Evolutionary conservation across 305 asterid genomes (phyloP).

Genomic region (Plantago coronopus): DNA sequence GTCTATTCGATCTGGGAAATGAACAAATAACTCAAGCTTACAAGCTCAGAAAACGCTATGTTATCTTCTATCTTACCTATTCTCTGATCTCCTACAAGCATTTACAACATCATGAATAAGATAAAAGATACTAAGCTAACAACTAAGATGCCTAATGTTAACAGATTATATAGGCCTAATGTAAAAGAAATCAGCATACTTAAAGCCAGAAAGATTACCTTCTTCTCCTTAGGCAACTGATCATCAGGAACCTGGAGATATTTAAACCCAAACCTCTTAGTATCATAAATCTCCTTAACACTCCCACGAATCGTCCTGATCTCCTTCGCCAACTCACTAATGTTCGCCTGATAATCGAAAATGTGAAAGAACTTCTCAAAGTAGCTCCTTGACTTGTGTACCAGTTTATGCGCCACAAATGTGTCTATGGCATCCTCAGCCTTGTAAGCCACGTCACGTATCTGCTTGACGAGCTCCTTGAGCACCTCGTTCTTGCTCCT

Average conservation of each 20-base stretch:
- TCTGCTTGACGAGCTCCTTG: slow-evolving; percentile 38
- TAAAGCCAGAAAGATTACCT: too few species aligned
- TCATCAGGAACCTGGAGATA: background rate
- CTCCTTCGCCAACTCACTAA: slow-evolving; percentile 31
- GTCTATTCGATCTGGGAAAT: too few species aligned
- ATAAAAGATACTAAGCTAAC: too few species aligned
- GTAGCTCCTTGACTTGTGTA: slow-evolving; percentile 33
- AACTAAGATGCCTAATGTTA: too few species aligned
- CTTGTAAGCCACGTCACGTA: slow-evolving; percentile 40
- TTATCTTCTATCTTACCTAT: too few species aligned
- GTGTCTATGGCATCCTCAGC: slow-evolving; percentile 49
- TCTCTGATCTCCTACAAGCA: too few species aligned
- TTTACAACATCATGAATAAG: too few species aligned
- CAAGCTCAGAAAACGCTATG: too few species aligned
- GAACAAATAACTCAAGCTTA: too few species aligned
- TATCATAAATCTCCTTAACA: slow-evolving; percentile 42
- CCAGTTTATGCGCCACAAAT: slow-evolving; percentile 31
- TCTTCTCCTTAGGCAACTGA: slow-evolving; percentile 13
- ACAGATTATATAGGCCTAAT: too few species aligned
- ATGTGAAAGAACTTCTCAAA: slow-evolving; percentile 17
- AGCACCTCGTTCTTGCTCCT: slow-evolving; percentile 34
- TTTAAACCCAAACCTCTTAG: slow-evolving; percentile 40
- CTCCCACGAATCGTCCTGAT: slow-evolving; percentile 28
- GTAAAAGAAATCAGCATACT: too few species aligned
- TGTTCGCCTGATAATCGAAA: slow-evolving; percentile 26